Evolutionary conservation across 2,329 filamentous ascomycete species (phyloP).

Genomic region (Colletotrichum eleusines): DNA sequence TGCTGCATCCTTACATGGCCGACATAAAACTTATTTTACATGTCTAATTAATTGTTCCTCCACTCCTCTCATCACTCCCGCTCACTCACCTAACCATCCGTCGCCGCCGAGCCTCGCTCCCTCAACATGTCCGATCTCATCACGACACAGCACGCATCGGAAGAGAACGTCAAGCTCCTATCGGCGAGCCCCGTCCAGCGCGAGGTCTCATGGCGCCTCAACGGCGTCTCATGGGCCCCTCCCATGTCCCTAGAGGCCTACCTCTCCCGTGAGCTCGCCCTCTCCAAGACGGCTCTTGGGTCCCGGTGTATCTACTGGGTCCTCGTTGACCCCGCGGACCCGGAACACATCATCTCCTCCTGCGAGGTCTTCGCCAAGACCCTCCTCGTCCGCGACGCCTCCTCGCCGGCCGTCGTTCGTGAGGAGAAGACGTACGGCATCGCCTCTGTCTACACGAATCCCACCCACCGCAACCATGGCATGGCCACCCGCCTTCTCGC

Average conservation of each 20-base stretch:
- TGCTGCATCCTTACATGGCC: not conserved
- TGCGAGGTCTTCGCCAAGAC: conserved; percentile 46
- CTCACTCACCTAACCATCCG: not conserved
- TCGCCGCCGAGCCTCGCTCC: not conserved
- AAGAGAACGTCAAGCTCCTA: conserved; percentile 46
- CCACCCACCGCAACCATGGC: conserved; percentile 49
- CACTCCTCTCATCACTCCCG: not conserved
- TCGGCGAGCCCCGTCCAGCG: conserved; percentile 48
- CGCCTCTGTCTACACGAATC: conserved; percentile 53
- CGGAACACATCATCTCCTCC: conserved; percentile 50
- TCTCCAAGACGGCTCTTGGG: conserved; percentile 47
- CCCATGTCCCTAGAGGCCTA: conserved; percentile 48
- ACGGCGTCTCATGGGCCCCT: conserved; percentile 48
- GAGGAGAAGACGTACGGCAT: conserved; percentile 49
- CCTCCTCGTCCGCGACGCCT: conserved; percentile 45
- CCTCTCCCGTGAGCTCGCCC: conserved; percentile 46
- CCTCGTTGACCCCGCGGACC: conserved; percentile 47
- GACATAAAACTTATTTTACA: not conserved
- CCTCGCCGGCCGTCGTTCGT: conserved; percentile 44
- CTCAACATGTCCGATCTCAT: conserved; percentile 29
- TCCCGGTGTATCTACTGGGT: conserved; percentile 49
- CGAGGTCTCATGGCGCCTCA: conserved; percentile 49
- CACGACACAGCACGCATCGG: conserved; percentile 2
- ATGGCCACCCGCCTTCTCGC: conserved; percentile 53
- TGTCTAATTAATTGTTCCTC: not conserved